Evolutionary conservation across 2,329 filamentous ascomycete genomes (phyloP), one percentile per base, ranked within the genome.

Genomic region (Huntiella moniliformis): DNA sequence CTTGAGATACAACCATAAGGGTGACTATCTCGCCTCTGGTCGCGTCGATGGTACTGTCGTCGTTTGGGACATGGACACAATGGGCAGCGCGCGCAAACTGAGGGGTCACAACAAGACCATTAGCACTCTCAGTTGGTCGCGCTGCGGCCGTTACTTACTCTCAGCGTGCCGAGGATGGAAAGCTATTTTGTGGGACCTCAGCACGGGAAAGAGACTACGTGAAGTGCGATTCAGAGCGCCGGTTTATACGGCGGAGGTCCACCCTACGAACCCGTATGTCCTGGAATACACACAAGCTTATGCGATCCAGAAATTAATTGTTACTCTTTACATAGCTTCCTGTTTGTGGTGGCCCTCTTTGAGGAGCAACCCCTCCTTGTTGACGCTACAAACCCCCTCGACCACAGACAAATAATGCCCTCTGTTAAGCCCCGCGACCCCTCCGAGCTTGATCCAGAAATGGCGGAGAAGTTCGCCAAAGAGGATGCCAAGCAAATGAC

Each of bases 111-210:
- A 83, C 43, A 79, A 84, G 57, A 88, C 91, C 58, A 87, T 98
- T 48, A 88, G 93, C 54, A 94, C 84, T 44, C 63, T 98, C 50
- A 93, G 87, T 65, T 98, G 91, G 91, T 95, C 88, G 44, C 73
- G 80, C 55, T 84, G 86, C 63, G 88, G 91, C 18, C 74, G 84
- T 53, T 96, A 94, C 61, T 69, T 98, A 44, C 73, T 98, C 48
- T 94, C 85, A 49, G 83, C 86, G 8, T 93, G 86, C 38, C 85
- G 95, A 60, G 91, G 94, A 56, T 96, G 88, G 83, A 93, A 92
- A 62, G 87, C 82, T 52, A 86, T 94, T 43, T 70, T 98, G 1
- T 98, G 91, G 91, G 91, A 98, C 61, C 67, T 98, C 49, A 72
- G 72, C 45, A 67, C 74, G 49, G 70, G 74, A 40, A 70, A 80